Percentiles rank a stretch among this genome's conserved stretches.
Conservation (phyloP, 2,329 filamentous ascomycete species). For the Fusarium multiceps region DNA sequence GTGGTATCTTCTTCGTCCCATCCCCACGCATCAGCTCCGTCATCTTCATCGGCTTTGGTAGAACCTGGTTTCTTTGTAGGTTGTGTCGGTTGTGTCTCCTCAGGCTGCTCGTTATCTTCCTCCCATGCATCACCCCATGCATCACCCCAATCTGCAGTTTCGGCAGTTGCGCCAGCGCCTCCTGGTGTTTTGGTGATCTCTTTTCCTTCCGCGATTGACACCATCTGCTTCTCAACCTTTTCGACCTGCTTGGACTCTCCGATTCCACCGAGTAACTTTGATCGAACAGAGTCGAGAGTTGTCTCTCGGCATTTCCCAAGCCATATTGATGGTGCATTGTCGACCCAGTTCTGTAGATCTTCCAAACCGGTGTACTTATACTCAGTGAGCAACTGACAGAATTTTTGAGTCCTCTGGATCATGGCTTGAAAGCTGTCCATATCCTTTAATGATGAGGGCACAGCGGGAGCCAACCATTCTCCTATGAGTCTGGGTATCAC, state of each 20-base stretch:
- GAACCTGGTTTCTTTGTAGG: constrained; percentile 33
- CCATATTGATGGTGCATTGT: constrained; percentile 85
- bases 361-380: constrained; percentile 71
- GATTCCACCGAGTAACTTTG: constrained; percentile 73
- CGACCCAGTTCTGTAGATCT: constrained; percentile 81
- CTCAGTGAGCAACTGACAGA: constrained; percentile 72
- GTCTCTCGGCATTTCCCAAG: constrained; percentile 83
- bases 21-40: constrained; percentile 78
- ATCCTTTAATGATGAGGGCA: constrained; percentile 79
- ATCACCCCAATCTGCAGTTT: constrained; percentile 73
- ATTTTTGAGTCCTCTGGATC: constrained; percentile 71
- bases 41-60: constrained; percentile 51
- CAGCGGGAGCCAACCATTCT: constrained; percentile 78
- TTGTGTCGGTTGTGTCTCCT: constrained; percentile 39
- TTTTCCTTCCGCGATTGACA: constrained; percentile 74
- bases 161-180: constrained; percentile 58
- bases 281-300: constrained; percentile 79
- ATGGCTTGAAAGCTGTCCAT: constrained; percentile 78
- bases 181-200: constrained; percentile 67
- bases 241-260: constrained; percentile 78
- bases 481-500: constrained; percentile 76
- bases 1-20: constrained; percentile 75
- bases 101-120: constrained; percentile 67
- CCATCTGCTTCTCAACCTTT: constrained; percentile 83
- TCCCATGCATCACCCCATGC: constrained; percentile 88